Evolutionary conservation across 768 basidiomycete species (phyloP).

Genomic region (Kockovaella imperatae): DNA sequence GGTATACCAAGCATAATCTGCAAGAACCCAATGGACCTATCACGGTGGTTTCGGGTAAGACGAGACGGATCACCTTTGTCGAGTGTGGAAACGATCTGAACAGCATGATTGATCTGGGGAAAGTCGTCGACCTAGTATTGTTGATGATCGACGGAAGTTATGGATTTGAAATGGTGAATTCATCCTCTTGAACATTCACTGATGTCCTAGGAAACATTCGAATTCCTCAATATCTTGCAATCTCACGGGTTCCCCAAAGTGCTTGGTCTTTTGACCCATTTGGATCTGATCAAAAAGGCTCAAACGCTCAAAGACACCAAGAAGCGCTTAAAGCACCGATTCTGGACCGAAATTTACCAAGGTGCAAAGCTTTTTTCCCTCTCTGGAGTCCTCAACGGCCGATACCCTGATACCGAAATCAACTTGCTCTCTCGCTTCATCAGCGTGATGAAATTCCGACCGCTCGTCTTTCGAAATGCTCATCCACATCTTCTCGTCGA

Average conservation of each 20-base stretch:
- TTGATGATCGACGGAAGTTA: conserved; percentile 97
- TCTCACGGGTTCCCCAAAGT: conserved; percentile 98
- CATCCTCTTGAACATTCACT: not conserved
- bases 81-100: conserved; percentile 97
- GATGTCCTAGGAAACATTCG: conserved; percentile 78
- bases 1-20: conserved; percentile 89
- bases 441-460: conserved; percentile 96
- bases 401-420: conserved; percentile 94
- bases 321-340: conserved; percentile 90
- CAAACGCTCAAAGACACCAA: conserved; percentile 79
- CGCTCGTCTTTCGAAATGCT: conserved; percentile 85
- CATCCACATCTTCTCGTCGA: conserved; percentile 94
- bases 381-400: conserved; percentile 91
- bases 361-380: conserved; percentile 98
- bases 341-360: conserved; percentile 99
- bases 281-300: conserved; percentile 92
- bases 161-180: conserved; percentile 92
- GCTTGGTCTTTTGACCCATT: conserved; percentile 88
- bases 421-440: conserved; percentile 94
- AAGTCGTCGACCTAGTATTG: conserved; percentile 89
- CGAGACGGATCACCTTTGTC: conserved; percentile 83
- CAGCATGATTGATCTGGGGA: conserved; percentile 96
- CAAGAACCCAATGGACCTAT: conserved; percentile 85
- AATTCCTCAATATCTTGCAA: conserved; percentile 94
- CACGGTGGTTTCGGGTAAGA: conserved; percentile 90